Percentiles rank a stretch among this genome's conserved stretches.
Evolutionary conservation across 2,329 filamentous ascomycete species (phyloP).

Genomic region (Sclerotinia minor): DNA sequence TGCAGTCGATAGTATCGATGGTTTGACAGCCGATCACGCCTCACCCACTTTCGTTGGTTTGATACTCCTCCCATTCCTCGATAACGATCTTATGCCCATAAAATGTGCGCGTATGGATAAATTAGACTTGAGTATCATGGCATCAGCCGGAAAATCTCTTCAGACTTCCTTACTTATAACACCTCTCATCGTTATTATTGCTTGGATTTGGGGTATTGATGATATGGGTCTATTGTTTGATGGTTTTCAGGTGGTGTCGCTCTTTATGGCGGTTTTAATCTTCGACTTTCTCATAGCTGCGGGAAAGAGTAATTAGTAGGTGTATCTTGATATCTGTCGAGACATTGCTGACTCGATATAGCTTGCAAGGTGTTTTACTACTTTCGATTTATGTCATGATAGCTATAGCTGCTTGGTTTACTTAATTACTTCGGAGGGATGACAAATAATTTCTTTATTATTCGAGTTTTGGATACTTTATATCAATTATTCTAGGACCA

Average conservation of each 20-base stretch:
- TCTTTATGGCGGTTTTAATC: constrained; percentile 22
- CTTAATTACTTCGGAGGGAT: not conserved
- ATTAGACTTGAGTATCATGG: constrained; percentile 74
- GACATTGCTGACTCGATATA: not conserved
- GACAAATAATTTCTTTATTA: not conserved
- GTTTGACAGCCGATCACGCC: constrained; percentile 63
- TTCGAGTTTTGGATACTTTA: not conserved
- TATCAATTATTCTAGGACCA: not conserved
- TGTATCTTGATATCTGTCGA: not conserved
- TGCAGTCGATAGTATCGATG: constrained; percentile 71
- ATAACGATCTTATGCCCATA: constrained; percentile 75
- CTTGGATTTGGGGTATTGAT: constrained; percentile 53
- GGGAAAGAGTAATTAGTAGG: constrained; percentile 16
- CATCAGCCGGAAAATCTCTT: constrained; percentile 72
- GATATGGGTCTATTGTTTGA: constrained; percentile 18
- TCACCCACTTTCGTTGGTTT: constrained; percentile 77
- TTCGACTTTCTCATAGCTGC: constrained; percentile 3
- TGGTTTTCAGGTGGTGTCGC: constrained; percentile 6
- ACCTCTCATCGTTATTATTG: constrained; percentile 72
- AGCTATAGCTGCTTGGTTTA: constrained; percentile 15
- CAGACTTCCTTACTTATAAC: constrained; percentile 79
- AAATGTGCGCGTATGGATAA: constrained; percentile 74
- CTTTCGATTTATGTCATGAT: constrained; percentile 10
- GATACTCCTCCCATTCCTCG: constrained; percentile 73
- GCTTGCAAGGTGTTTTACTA: constrained; percentile 7